Conservation (phyloP, 2,329 filamentous ascomycete genomes). For the Chaetomium globosum region DNA sequence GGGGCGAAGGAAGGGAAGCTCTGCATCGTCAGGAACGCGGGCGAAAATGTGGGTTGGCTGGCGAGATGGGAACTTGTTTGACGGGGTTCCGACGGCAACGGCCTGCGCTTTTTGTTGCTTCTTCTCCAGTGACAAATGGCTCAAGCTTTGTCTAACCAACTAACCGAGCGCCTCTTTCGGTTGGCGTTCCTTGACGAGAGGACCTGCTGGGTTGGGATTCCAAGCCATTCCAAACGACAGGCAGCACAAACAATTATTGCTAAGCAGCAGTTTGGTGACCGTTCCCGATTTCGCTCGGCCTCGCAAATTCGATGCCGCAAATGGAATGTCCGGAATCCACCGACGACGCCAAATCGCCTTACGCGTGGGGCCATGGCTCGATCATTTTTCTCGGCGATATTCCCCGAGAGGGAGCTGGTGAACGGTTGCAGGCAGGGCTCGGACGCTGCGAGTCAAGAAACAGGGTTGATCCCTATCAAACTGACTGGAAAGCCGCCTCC, state of each 20-base stretch:
- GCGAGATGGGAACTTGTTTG: conserved; percentile 69
- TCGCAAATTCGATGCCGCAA: not conserved
- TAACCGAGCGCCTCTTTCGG: not conserved
- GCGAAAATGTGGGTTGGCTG: conserved; percentile 76
- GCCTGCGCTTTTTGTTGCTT: not conserved
- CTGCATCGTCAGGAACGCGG: conserved; percentile 82
- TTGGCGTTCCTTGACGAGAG: not conserved
- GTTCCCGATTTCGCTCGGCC: not conserved
- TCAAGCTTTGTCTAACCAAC: not conserved
- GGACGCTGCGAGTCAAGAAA: conserved; percentile 15
- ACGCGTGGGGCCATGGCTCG: not conserved
- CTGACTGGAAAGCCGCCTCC: not conserved
- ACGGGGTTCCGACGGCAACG: conserved; percentile 27
- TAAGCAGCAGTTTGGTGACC: not conserved
- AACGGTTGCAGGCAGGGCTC: not conserved
- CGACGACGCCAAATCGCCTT: not conserved
- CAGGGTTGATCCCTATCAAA: conserved; percentile 11
- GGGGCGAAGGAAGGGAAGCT: conserved; percentile 51
- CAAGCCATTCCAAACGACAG: not conserved
- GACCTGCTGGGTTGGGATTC: not conserved
- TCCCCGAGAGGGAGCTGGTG: not conserved
- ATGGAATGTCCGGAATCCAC: not conserved
- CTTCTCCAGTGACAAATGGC: not conserved
- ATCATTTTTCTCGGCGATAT: not conserved
- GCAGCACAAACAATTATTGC: not conserved